These are phyloP conservation scores for Penicillium malachiteum DNA, from an alignment of 495 filamentous ascomycete genomes.

Conservation along the genomic window DNA sequence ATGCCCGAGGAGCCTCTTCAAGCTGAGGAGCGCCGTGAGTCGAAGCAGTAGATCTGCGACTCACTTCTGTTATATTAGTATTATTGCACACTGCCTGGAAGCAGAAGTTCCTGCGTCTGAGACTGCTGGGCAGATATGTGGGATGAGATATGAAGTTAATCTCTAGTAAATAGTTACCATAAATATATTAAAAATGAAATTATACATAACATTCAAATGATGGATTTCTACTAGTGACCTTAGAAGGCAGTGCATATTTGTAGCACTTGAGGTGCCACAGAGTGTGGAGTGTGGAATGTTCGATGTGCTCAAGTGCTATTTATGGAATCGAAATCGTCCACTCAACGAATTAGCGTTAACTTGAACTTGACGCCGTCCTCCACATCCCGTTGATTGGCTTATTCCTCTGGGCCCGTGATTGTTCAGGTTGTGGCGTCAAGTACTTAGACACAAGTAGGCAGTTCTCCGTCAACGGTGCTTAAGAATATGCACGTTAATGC, in stretches of 20 bases:
- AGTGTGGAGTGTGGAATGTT: background rate
- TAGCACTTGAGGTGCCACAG: background rate
- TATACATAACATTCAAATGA: background rate
- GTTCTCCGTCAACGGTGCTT: too few species aligned
- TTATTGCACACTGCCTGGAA: constrained; percentile 2
- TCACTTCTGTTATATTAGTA: too few species aligned
- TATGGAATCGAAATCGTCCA: background rate
- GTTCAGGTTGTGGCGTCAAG: background rate
- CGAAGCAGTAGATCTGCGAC: constrained; percentile 11
- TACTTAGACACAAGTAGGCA: too few species aligned
- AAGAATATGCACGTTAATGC: too few species aligned
- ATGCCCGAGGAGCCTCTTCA: constrained; percentile 19
- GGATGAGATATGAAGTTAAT: constrained; percentile 8
- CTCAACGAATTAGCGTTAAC: background rate
- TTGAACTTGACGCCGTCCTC: background rate
- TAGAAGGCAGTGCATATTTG: background rate
- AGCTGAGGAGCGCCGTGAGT: constrained; percentile 12
- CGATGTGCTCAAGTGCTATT: background rate
- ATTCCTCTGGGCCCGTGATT: background rate
- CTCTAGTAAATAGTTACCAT: constrained; percentile 1
- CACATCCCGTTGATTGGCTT: background rate
- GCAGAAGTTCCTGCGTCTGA: constrained; percentile 9
- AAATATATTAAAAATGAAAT: background rate
- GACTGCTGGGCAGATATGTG: constrained; percentile 12
- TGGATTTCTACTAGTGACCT: too few species aligned